Percentiles rank a stretch among this genome's conserved stretches.
phyloP scores from a whole-genome alignment of 2,329 filamentous ascomycete species.

The Talaromyces marneffei region DNA sequence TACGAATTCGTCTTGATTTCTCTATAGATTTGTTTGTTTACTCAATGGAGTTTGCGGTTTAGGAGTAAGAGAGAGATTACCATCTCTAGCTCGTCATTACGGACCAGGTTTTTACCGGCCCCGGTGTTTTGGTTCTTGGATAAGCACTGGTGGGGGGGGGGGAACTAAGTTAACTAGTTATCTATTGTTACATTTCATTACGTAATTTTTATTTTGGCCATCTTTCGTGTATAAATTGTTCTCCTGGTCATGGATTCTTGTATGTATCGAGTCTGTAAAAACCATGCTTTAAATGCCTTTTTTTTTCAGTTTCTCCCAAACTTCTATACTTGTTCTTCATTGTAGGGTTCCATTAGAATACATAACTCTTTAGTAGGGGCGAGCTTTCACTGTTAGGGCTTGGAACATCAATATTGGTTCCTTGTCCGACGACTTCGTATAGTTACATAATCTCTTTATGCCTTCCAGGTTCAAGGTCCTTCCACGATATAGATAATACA shows the following conservation, averaged over 20 bases:
- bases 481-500: neutral
- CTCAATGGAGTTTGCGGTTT: neutral
- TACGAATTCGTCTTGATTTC: neutral
- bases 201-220: neutral
- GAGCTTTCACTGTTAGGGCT: neutral
- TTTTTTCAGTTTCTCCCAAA: too few species aligned
- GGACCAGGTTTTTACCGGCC: neutral
- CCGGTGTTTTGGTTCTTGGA: neutral
- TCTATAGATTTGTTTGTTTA: conserved; percentile 18
- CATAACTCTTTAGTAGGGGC: neutral
- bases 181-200: neutral
- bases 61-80: neutral
- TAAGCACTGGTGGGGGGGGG: neutral
- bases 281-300: neutral
- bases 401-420: neutral
- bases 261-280: neutral
- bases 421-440: neutral
- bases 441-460: neutral
- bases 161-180: neutral
- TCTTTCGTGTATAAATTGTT: conserved; percentile 1
- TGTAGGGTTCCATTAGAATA: neutral
- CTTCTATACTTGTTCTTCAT: neutral
- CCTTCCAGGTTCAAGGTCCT: neutral
- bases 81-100: neutral
- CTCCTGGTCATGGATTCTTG: neutral